Base-by-base conservation (phyloP, 2,329 filamentous ascomycete species). In the Calonectria henricotiae region DNA sequence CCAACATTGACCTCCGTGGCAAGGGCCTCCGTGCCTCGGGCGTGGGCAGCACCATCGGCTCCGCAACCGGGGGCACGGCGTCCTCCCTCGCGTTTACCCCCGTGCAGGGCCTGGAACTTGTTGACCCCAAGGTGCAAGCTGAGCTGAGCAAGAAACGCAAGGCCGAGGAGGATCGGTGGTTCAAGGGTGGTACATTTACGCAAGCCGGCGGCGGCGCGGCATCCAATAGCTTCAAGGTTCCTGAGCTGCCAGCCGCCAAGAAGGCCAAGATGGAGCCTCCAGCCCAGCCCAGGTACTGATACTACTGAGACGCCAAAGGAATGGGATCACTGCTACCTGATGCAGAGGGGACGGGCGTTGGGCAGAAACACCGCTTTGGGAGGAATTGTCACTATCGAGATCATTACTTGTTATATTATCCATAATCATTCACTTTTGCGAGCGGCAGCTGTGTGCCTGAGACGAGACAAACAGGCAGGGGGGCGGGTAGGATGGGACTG, bases 101-200 rank as follows among this genome's bases (percentile, higher is more conserved):
- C 1, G 94, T 97, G 17, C 96, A 98, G 80, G 96, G 96, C 2
- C 87, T 99, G 44, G 96, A 99, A 85, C 89, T 99, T 13, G 95
- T 98, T 7, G 96, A 98, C 81, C 96, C 96, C 25, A 98, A 96
- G 85, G 90, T 93, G 68, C 91, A 95, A 76, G 93, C 94, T 8
- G 95, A 98, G 84, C 89, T 97, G 81, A 95, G 89, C 79, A 89
- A 94, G 77, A 98, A 98, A 86, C 88, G 95, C 73, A 97, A 98
- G 81, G 95, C 94, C 0, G 96, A 98, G 73, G 94, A 98, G 80
- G 96, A 98, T 80, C 88, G 94, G 43, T 99, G 95, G 92, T 99
- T 99, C 86, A 97, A 96, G 83, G 94, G 94, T 55, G 96, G 96
- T n/a, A 95, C 94, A 0, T 99, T 99, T 79, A 98, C 96, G 9